Base-by-base conservation (phyloP, 306 rosid species). In the Rubus parviflorus region DNA sequence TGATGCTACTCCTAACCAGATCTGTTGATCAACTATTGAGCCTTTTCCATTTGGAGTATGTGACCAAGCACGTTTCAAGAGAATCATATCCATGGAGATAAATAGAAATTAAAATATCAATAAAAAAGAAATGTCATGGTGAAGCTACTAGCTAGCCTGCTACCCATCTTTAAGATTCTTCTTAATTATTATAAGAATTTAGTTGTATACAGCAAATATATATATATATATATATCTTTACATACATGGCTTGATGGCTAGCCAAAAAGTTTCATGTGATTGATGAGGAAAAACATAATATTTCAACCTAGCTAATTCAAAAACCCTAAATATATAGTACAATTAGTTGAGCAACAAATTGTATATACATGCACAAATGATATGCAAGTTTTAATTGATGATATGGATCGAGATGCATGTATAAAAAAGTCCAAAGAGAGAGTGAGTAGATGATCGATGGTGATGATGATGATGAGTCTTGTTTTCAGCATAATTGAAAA, bases 1-100 rank as follows among this genome's bases (percentile, higher is more conserved):
- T 64, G 76, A 73, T 73, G 67, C 67, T 73, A 4, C 76, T 38
- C 52, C 20, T 7, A 40, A 73, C 52, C 65, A 54, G 16, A 72
- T 72, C 77, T 57, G 56, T 58, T 74, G 14, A 73, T 73, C 54
- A 8, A 58, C 68, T 58, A 17, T 64, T 15, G 46, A 43, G 25
- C 68, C 25, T 17, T 14, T 58, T 74, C 43, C 68, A 23, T 43
- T 16, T 25, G 77, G 45, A 43, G 56, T 23, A 22, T 57, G 38
- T 74, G 68, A 42, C 15, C 45, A 20, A 22, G 57, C 56, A 58
- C 45, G 77, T 74, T 25, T 57, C 54, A 47, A 56, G 43, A 73
- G 68, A 73, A 73, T 43, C 77, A 57, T 56, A 47, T 45, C 62
- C 51, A n/a, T 72, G 8, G 14, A 17, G 47, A 48, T 49, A 25